Conservation (phyloP, 108 stramenopile genomes). For the Thalassiosira profunda region DNA sequence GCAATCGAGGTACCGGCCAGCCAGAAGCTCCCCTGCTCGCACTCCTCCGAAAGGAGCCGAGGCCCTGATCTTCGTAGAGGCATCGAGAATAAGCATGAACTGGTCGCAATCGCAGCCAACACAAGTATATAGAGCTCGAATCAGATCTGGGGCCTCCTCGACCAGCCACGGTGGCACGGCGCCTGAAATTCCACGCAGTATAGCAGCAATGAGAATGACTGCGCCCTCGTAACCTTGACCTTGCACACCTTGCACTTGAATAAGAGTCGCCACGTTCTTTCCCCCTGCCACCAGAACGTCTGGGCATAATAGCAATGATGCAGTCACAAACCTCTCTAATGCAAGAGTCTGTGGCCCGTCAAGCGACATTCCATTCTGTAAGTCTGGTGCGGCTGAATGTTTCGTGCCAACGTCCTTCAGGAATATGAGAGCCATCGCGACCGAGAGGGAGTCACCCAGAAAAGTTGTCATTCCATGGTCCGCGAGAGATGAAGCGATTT, state of each 20-base stretch:
- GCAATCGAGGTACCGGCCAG: constrained; percentile 73
- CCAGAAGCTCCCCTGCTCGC: constrained; percentile 52
- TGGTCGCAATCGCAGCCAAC: constrained; percentile 38
- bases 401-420: constrained; percentile 48
- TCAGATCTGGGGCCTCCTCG: constrained; percentile 67
- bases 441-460: constrained; percentile 54
- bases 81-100: constrained; percentile 51
- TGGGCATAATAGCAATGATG: constrained; percentile 53
- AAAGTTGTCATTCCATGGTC: constrained; percentile 29
- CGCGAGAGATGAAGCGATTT: constrained; percentile 3
- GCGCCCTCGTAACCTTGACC: constrained; percentile 30
- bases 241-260: constrained; percentile 10
- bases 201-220: constrained; percentile 65
- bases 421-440: constrained; percentile 54
- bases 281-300: constrained; percentile 40
- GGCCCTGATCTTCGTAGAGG: constrained; percentile 50
- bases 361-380: constrained; percentile 60
- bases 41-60: constrained; percentile 45
- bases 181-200: constrained; percentile 75
- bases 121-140: constrained; percentile 53
- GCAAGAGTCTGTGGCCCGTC: constrained; percentile 86
- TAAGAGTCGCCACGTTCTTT: constrained; percentile 11
- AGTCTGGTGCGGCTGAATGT: background rate
- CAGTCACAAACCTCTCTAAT: constrained; percentile 63
- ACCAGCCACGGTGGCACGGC: constrained; percentile 85